Evolutionary conservation across 2,329 filamentous ascomycete genomes (phyloP), one percentile per base, ranked within the genome.

Genomic region (Cladosporium sp.): DNA sequence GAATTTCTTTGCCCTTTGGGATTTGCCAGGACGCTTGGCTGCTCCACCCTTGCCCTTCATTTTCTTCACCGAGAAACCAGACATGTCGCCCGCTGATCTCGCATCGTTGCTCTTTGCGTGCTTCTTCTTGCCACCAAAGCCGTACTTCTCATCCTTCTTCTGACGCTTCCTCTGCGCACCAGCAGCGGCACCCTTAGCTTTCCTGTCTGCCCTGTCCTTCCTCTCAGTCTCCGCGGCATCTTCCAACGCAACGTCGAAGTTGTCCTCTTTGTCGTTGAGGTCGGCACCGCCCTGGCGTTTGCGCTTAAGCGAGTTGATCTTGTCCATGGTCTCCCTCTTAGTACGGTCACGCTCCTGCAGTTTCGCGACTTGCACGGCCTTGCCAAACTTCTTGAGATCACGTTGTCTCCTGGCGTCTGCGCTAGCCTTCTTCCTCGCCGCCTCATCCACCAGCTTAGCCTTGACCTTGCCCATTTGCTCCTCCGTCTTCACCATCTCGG

Each of bases 401-500:
- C 93, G 81, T 75, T 92, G 85, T 74, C 90, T 90, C 68, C 90
- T 83, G 6, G 93, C 93, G 72, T 98, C 93, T 19, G 87, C 84
- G 28, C 89, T 82, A 1, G 93, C 92, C 77, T 95, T 95, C 79
- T 95, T 95, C 56, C 83, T 79, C 9, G 92, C 88, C 0, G 92
- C 93, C 66, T 95, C 89, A 65, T 97, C 91, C 57, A 95, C 80
- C 64, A 97, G 77, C 79, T 95, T 95, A 66, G 85, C 83, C 78
- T 95, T 95, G 69, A 98, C 88, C 78, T 88, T 91, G 68, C 88
- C 88, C 93, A 98, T 98, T 72, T 96, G 93, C 64, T 95, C 92
- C 68, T 98, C 93, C 65, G 86, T 89, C 82, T 97, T 97, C 65
- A 96, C 85, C 91, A 97, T 98, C 78, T 98, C 93, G 42, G 93